Evolutionary conservation across 768 basidiomycete species (phyloP), one percentile per base, ranked within the genome.

Genomic region (Crucibulum laeve): DNA sequence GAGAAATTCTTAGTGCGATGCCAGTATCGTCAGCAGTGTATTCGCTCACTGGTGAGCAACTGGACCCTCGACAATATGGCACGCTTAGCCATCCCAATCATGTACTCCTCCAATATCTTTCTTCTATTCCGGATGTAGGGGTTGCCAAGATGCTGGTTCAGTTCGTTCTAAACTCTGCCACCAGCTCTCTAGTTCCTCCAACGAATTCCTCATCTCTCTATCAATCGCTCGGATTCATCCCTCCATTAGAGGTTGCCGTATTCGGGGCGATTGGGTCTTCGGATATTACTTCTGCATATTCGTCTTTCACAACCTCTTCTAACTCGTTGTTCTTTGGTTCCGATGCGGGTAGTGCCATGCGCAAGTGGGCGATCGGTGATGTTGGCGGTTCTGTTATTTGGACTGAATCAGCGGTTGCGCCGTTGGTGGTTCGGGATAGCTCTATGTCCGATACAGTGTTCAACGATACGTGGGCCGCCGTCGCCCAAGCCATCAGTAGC

Each of bases 271-370:
- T 84, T 19, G 53, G 57, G 11, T 67, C 73, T 14, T 49, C 70
- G 3, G 82, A 84, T 53, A 56, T 81, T 22, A 50, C 51, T 25
- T 71, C 63, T 25, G 69, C 70, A 5, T 60, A 72, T 18, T 76
- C 80, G 15, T 71, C 78, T 5, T 76, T 83, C 46, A 63, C 73
- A 6, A 70, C 68, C 7, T 58, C 77, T 17, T 65, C 68, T 21
- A 75, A 71, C 6, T 50, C 66, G 1, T 59, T 84, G 26, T 82
- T 82, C 54, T 84, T 84, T 56, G 84, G 83, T 14, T 77, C 80
- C 23, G 59, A 68, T 30, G 61, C 68, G 38, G 77, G 75, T 4
- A 56, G 55, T 14, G 61, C 67, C 18, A 54, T 84, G 39, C 74
- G 82, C 6, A 58, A 69, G 38, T 84, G 79, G 80, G 69, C 77